Evolutionary conservation across 2,329 filamentous ascomycete species (phyloP), one percentile per base, ranked within the genome.

Genomic region (Venturia asperata): DNA sequence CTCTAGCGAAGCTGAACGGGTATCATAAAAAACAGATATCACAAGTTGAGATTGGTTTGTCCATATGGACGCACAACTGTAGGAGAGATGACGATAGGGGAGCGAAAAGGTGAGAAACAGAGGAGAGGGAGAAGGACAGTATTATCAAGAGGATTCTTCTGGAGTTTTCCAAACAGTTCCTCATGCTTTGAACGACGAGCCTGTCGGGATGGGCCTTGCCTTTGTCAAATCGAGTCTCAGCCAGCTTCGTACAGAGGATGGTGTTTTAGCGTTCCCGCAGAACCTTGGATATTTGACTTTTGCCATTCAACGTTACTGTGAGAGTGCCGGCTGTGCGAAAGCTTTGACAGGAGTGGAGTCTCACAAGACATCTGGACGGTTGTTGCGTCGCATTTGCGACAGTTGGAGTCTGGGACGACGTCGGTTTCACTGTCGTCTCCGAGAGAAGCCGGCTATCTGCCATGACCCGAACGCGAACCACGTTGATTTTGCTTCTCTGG

Each of bases 61-160:
- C 60, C 60, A 61, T 61, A 42, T n/a, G 42, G 60, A 43, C 37
- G n/a, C 60, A n/a, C n/a, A 42, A 61, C 39, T 34, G 42, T 42
- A 27, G 4, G 60, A 5, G 24, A 41, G 60, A 43, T 27, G 37
- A 43, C n/a, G n/a, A 61, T 9, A 21, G 21, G 24, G 27, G 27
- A 61, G 60, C 37, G 60, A 39, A 61, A 61, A 45, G 34, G 15
- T 27, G 37, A 61, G 42, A 61, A 61, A 45, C 24, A 15, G 39
- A 61, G 37, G 60, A 43, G 39, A 39, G 24, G n/a, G 27, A 15
- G 24, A 13, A 2, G n/a, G 42, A 21, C 60, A 61, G 11, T 19
- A 17, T 19, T 61, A 61, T 39, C 13, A 43, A 61, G n/a, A 21
- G 10, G 7, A 41, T 61, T 15, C 37, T 34, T 45, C 27, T 7